phyloP scores from a whole-genome alignment of 768 basidiomycete genomes.

The Lactifluus piperatus region DNA sequence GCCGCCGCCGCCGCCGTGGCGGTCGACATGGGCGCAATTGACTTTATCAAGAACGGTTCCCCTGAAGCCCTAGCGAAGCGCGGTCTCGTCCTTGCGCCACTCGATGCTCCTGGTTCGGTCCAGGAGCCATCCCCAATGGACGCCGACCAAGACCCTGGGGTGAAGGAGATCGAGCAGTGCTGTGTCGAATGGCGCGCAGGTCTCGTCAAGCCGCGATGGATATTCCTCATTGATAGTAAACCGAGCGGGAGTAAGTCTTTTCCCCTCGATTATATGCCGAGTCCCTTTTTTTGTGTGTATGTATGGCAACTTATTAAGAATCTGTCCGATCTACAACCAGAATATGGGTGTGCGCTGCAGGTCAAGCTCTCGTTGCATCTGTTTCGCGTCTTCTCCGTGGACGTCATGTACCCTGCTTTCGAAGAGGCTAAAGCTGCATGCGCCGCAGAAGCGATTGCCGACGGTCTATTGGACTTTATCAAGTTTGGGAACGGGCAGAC shows the following conservation, averaged over 20 bases:
- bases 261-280: neutral
- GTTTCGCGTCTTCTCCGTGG: conserved; percentile 44
- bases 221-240: conserved; percentile 40
- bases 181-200: conserved; percentile 48
- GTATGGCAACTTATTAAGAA: neutral
- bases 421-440: conserved; percentile 44
- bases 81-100: conserved; percentile 27
- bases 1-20: conserved; percentile 43
- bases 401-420: conserved; percentile 33
- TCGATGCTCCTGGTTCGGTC: conserved; percentile 20
- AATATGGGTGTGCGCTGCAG: conserved; percentile 46
- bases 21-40: conserved; percentile 49
- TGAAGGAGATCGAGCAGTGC: conserved; percentile 42
- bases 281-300: neutral
- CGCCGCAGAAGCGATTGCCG: conserved; percentile 42
- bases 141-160: conserved; percentile 18
- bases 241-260: conserved; percentile 32
- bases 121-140: conserved; percentile 3
- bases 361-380: conserved; percentile 44
- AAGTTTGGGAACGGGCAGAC: conserved; percentile 45
- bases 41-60: conserved; percentile 46
- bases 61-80: conserved; percentile 31
- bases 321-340: conserved; percentile 21
- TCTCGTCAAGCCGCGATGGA: conserved; percentile 45
- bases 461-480: conserved; percentile 53